A percentile compares a stretch with the other conserved stretches of the same genome.
Evolutionary conservation across 495 filamentous ascomycete species (phyloP).

Genomic region (Lasiosphaeria ovina): DNA sequence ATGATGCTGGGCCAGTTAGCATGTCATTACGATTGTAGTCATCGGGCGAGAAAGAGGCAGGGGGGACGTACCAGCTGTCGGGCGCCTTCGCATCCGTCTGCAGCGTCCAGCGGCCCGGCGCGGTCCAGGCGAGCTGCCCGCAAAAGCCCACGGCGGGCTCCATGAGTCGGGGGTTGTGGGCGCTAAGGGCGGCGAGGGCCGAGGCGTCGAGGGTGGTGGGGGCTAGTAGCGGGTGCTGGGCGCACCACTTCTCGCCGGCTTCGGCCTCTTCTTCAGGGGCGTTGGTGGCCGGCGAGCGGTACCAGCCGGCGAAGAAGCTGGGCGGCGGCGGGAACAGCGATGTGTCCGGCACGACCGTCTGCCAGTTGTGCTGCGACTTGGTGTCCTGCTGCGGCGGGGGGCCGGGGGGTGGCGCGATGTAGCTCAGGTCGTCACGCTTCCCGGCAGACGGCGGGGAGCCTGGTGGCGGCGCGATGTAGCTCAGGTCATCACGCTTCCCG

Average conservation of each 20-base stretch:
- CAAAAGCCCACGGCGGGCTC: conserved; percentile 29
- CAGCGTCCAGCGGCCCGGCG: conserved; percentile 46
- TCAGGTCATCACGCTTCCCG: conserved; percentile 5
- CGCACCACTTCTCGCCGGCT: conserved; percentile 70
- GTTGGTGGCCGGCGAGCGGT: conserved; percentile 70
- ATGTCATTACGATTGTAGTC: neutral
- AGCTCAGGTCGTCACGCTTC: conserved; percentile 14
- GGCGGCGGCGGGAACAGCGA: conserved; percentile 81
- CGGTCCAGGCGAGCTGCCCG: conserved; percentile 31
- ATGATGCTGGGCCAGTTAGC: conserved; percentile 42
- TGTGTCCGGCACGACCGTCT: conserved; percentile 73
- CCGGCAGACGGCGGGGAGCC: conserved; percentile 36
- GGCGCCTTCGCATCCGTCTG: conserved; percentile 29
- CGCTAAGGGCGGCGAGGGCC: conserved; percentile 26
- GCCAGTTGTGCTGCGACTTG: conserved; percentile 71
- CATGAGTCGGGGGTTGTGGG: conserved; percentile 38
- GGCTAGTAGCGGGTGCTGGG: conserved; percentile 57
- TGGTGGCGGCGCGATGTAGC: conserved; percentile 28
- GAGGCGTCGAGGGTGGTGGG: conserved; percentile 54
- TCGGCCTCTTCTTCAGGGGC: conserved; percentile 67
- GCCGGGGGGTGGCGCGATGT: conserved; percentile 39
- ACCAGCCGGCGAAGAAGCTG: conserved; percentile 57
- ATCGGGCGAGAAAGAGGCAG: neutral
- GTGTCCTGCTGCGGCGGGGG: conserved; percentile 49
- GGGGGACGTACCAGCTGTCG: conserved; percentile 43